A percentile compares a stretch with the other conserved stretches of the same genome.
phyloP scores from a whole-genome alignment of 2,329 filamentous ascomycete genomes.

The Penicillium sp. region DNA sequence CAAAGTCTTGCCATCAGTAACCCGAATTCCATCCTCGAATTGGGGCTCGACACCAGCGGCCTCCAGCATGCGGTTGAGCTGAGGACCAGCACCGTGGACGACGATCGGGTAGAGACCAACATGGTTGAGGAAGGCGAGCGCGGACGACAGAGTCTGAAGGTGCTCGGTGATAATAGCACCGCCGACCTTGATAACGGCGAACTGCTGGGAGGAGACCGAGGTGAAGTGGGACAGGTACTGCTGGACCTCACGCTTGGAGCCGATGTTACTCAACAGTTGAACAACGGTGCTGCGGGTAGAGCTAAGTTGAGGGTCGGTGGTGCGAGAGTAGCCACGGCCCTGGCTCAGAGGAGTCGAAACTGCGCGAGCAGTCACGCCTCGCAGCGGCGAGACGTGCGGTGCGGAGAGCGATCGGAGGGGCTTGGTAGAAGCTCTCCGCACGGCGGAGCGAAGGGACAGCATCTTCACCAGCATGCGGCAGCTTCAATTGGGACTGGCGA shows the following conservation, averaged over 20 bases:
- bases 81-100: slow-evolving; percentile 89
- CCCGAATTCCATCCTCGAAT: slow-evolving; percentile 92
- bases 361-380: slow-evolving; percentile 23
- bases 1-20: slow-evolving; percentile 93
- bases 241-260: slow-evolving; percentile 91
- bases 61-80: slow-evolving; percentile 87
- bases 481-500: slow-evolving; percentile 27
- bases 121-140: slow-evolving; percentile 86
- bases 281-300: slow-evolving; percentile 76
- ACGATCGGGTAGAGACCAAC: slow-evolving; percentile 93
- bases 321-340: slow-evolving; percentile 43
- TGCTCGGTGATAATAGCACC: slow-evolving; percentile 94
- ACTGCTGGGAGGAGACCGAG: slow-evolving; percentile 92
- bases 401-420: slow-evolving; percentile 40
- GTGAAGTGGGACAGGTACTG: slow-evolving; percentile 98
- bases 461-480: slow-evolving; percentile 43
- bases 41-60: slow-evolving; percentile 88
- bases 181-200: slow-evolving; percentile 97
- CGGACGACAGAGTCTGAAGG: slow-evolving; percentile 82
- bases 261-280: slow-evolving; percentile 89
- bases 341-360: slow-evolving; percentile 29
- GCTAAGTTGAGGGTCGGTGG: slow-evolving; percentile 47
- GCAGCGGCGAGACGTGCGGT: slow-evolving; percentile 31
- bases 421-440: slow-evolving; percentile 43
- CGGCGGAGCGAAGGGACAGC: slow-evolving; percentile 42